Evolutionary conservation across 805 yeast species (phyloP).

Genomic region (Saturnispora saitoi): DNA sequence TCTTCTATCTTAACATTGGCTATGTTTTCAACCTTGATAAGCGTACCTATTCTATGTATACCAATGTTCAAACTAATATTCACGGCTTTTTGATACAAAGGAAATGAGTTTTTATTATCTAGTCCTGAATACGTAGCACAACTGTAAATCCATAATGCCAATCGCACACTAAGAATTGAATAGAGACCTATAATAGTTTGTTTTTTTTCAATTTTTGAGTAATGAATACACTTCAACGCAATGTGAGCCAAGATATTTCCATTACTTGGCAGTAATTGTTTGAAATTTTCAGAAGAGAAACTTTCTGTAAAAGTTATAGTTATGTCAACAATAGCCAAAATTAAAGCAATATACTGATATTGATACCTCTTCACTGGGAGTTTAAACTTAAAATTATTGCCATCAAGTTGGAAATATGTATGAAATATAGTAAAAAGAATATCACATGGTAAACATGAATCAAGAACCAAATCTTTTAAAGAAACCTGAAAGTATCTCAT

Average conservation of each 20-base stretch:
- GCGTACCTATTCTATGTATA: neutral
- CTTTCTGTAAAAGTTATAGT: neutral
- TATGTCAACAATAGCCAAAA: conserved; percentile 1
- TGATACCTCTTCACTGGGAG: conserved; percentile 4
- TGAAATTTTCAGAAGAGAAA: neutral
- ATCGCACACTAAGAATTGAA: conserved; percentile 7
- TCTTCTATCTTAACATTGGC: neutral
- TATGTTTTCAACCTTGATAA: neutral
- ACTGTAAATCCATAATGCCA: conserved; percentile 3
- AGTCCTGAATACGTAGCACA: neutral
- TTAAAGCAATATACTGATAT: conserved; percentile 4
- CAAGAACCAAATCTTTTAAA: conserved; percentile 9
- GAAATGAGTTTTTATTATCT: conserved; percentile 8
- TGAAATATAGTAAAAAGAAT: conserved; percentile 2
- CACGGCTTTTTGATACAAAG: conserved; percentile 8
- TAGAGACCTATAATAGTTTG: conserved; percentile 7
- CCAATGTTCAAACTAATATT: conserved; percentile 1
- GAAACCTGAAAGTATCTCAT: conserved; percentile 11
- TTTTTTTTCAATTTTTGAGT: conserved; percentile 5
- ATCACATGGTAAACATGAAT: conserved; percentile 10
- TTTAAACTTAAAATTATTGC: neutral
- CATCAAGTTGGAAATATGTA: neutral
- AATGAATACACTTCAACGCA: conserved; percentile 1
- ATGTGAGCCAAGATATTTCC: conserved; percentile 3
- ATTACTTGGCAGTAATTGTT: neutral